Evolutionary conservation across 2,329 filamentous ascomycete genomes (phyloP).

Genomic region (Monosporascus ibericus): DNA sequence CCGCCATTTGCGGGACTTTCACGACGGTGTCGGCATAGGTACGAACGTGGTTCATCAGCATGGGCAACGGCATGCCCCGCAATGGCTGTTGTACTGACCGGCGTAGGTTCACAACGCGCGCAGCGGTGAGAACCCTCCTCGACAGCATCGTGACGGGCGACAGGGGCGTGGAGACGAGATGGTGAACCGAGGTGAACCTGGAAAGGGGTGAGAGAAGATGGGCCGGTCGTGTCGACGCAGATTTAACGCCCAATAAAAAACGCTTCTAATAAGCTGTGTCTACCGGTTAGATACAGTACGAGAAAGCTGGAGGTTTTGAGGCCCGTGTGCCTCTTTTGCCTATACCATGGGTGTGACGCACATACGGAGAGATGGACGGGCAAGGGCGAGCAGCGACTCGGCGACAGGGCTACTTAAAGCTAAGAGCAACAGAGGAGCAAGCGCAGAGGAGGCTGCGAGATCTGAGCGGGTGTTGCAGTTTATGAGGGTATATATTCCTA

Average conservation of each 20-base stretch:
- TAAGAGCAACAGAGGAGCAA: constrained; percentile 3
- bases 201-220: background rate
- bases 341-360: too few relatives aligned
- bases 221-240: background rate
- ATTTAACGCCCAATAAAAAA: background rate
- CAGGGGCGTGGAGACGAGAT: background rate
- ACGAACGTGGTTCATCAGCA: constrained; percentile 51
- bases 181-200: background rate
- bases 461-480: background rate
- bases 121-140: constrained; percentile 30
- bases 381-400: too few relatives aligned
- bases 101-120: constrained; percentile 32
- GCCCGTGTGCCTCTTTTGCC: too few relatives aligned
- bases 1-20: constrained; percentile 96
- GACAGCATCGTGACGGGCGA: constrained; percentile 22
- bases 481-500: background rate
- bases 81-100: constrained; percentile 34
- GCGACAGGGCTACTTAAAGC: too few relatives aligned
- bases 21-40: constrained; percentile 74
- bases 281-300: too few relatives aligned
- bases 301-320: too few relatives aligned
- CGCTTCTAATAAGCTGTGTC: too few relatives aligned
- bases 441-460: background rate
- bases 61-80: constrained; percentile 39
- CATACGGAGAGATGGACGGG: too few relatives aligned